These are phyloP conservation scores for Gossypium longicalyx DNA, from an alignment of 345 rosid species.

Conservation along the genomic window DNA sequence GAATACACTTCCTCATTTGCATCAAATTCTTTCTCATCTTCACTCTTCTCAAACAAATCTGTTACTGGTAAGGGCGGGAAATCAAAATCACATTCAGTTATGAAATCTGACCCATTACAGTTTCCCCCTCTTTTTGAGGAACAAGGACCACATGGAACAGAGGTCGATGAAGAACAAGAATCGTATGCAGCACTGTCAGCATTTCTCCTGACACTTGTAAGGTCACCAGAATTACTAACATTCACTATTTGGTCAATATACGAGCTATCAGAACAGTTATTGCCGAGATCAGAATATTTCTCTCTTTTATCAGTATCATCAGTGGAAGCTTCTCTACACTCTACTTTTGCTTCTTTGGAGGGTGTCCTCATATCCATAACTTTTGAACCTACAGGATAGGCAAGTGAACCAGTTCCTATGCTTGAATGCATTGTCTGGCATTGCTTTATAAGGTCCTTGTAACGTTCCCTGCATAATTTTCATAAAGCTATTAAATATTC, in stretches of 20 bases:
- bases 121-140: constrained; percentile 37
- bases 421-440: constrained; percentile 89
- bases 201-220: constrained; percentile 52
- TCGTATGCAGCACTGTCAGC: constrained; percentile 46
- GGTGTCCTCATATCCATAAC: constrained; percentile 88
- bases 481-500: constrained; percentile 13
- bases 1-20: constrained; percentile 37
- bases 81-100: constrained; percentile 44
- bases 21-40: constrained; percentile 37
- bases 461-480: constrained; percentile 55
- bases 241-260: constrained; percentile 45
- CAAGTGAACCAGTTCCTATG: constrained; percentile 89
- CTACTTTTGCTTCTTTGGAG: constrained; percentile 54
- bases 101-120: constrained; percentile 34
- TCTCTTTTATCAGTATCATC: constrained; percentile 40
- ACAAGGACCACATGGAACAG: constrained; percentile 32
- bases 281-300: constrained; percentile 39
- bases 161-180: constrained; percentile 41
- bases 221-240: constrained; percentile 56
- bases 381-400: constrained; percentile 85
- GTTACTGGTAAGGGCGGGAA: constrained; percentile 70
- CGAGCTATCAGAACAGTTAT: constrained; percentile 50
- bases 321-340: constrained; percentile 35
- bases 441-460: constrained; percentile 59
- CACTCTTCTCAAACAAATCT: constrained; percentile 65